Conservation (phyloP, 2,329 filamentous ascomycete genomes). For the Aspergillus fumigatiaffinis region DNA sequence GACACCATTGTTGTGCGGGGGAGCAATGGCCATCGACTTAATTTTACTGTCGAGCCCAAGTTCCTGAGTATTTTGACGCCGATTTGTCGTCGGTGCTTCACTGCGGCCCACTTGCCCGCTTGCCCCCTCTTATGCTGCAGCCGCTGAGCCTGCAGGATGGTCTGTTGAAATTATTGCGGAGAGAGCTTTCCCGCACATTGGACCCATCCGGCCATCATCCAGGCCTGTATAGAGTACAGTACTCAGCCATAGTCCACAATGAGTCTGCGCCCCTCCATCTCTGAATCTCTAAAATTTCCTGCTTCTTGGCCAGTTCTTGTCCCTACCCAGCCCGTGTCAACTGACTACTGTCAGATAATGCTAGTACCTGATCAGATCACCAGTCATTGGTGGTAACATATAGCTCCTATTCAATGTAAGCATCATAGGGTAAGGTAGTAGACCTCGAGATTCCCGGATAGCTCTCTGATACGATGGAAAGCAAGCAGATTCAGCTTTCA, state of each 20-base stretch:
- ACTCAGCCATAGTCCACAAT: neutral
- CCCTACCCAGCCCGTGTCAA: neutral
- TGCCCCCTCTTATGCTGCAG: constrained; percentile 1
- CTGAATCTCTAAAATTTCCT: neutral
- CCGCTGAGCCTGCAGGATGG: constrained; percentile 9
- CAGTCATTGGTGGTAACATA: neutral
- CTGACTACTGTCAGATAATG: neutral
- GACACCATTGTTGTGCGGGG: neutral
- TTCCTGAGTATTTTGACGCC: neutral
- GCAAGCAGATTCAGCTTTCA: neutral
- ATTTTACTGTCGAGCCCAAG: neutral
- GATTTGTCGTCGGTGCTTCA: neutral
- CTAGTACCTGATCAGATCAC: neutral
- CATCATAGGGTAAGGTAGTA: neutral
- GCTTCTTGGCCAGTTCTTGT: neutral
- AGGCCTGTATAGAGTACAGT: neutral
- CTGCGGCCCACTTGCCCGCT: constrained; percentile 1
- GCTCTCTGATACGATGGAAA: neutral
- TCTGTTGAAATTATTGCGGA: constrained; percentile 14
- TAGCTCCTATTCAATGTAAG: neutral
- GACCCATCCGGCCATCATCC: constrained; percentile 3
- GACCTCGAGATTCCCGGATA: neutral
- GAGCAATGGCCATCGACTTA: neutral
- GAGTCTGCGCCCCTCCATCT: neutral
- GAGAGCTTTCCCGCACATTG: constrained; percentile 16